Base-by-base conservation (phyloP, 2,329 filamentous ascomycete genomes). In the Hypoxylon sp. region DNA sequence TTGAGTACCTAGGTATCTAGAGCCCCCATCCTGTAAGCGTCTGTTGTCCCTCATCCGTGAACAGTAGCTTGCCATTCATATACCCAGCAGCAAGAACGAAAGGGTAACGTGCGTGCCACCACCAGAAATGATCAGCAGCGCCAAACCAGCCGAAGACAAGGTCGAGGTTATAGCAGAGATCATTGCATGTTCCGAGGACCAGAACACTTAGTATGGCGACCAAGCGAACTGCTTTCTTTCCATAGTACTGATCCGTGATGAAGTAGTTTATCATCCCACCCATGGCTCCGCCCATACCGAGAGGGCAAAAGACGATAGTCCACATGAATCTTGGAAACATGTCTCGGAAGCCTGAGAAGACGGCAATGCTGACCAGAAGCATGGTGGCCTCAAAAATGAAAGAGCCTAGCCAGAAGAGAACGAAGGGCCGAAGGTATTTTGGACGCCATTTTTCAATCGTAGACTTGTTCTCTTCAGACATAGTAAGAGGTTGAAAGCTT, bases 61-160 rank as follows among this genome's bases (percentile, higher is more conserved):
- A 42, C 5, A 42, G 39, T n/a, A 42, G 8, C 3, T 42, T 42
- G n/a, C 39, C 39, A 42, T 42, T 42, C 39, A 42, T 42, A 42
- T 42, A 42, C n/a, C 39, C 39, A 42, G 39, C 14, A 42, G 6
- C 39, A 42, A 42, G 17, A n/a, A 42, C 17, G 39, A 42, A 42
- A 42, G 39, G 44, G 44, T 47, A 47, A 6, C 44, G 44, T 10
- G 19, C 19, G 8, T 47, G 44, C 44, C 44, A 47, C 19, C 22
- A 47, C 44, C 44, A 47, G 44, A 47, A 47, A 26, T 47, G 44
- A 19, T 47, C 44, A 26, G 44, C 10, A 47, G 44, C 44, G 8
- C 44, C 44, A 14, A 47, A 47, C 44, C 44, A 47, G 10, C 44
- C 44, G 44, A 47, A 47, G 22, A 47, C 14, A 3, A 47, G 22